Conservation (phyloP, 176 grass and related monocot genomes). For the Tillandsia fasciculata region DNA sequence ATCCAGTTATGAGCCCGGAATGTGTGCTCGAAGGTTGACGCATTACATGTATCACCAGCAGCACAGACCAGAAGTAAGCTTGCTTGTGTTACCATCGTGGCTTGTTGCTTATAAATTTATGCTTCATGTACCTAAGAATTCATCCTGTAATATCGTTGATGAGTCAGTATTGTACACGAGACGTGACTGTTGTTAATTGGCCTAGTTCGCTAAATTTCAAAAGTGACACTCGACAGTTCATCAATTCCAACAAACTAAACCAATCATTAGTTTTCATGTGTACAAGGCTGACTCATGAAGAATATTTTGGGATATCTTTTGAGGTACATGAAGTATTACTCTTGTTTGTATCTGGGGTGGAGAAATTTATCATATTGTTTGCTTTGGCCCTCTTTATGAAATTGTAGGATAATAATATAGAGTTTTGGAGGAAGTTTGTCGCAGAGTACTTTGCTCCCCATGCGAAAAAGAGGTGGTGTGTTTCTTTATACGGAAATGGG, state of each 20-base stretch:
- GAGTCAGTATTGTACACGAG: no score
- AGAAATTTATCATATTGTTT: background rate
- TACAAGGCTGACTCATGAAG: no score
- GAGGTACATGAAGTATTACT: no score
- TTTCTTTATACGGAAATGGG: conserved; percentile 48
- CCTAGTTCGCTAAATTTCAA: no score
- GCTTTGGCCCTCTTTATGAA: no score
- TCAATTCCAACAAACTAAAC: no score
- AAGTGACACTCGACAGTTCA: no score
- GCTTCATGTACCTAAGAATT: background rate
- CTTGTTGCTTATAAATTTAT: background rate
- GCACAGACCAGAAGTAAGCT: conserved; percentile 28
- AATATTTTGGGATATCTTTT: no score
- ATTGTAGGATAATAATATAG: conserved; percentile 30
- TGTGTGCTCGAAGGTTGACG: conserved; percentile 26
- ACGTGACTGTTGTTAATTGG: no score
- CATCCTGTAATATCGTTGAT: no score
- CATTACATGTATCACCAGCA: conserved; percentile 36
- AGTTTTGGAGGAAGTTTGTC: conserved; percentile 28
- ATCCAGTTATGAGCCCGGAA: conserved; percentile 28
- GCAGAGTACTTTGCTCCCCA: conserved; percentile 21
- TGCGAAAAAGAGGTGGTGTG: conserved; percentile 30
- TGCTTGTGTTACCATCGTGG: background rate
- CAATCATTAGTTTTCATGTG: no score
- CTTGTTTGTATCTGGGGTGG: background rate